Conservation (phyloP, 208 protist species). For the Acanthamoeba quina region DNA sequence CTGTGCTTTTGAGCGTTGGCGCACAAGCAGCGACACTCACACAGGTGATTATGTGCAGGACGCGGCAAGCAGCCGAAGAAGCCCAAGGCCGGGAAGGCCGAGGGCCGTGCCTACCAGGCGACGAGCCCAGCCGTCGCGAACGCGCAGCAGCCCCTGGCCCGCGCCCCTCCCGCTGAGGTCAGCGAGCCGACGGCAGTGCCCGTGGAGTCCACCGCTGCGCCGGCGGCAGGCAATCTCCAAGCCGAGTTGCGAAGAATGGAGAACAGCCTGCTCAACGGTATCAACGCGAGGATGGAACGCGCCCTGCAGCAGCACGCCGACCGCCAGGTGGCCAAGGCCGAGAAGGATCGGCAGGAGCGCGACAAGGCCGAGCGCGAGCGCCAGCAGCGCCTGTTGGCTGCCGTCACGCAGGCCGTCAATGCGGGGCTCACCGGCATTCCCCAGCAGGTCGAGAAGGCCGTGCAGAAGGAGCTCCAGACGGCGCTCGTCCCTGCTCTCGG, state of each 20-base stretch:
- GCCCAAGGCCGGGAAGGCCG: neutral
- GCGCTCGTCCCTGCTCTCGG: conserved; percentile 8
- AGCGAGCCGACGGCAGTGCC: neutral
- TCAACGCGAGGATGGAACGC: conserved; percentile 23
- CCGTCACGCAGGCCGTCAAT: conserved; percentile 26
- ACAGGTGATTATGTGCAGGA: neutral
- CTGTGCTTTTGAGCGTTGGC: neutral
- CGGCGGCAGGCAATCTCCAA: neutral
- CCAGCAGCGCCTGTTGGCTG: conserved; percentile 45
- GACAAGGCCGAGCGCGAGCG: conserved; percentile 55
- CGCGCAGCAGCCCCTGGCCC: neutral
- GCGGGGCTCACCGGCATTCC: neutral
- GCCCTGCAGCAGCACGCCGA: conserved; percentile 41
- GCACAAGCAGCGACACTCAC: neutral
- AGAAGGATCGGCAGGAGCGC: conserved; percentile 39
- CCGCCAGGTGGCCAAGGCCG: conserved; percentile 39
- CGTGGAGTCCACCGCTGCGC: neutral
- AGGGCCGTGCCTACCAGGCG: neutral
- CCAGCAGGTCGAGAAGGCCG: conserved; percentile 47
- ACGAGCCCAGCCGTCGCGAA: neutral
- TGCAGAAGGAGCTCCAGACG: conserved; percentile 58
- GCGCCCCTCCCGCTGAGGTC: neutral
- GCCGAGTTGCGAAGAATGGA: conserved; percentile 24
- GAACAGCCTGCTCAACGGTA: neutral
- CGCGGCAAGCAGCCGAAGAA: conserved; percentile 22